A percentile compares a stretch with the other conserved stretches of the same genome.
These are phyloP conservation scores for Fagus crenata DNA, from an alignment of 306 rosid species.

Conservation along the genomic window DNA sequence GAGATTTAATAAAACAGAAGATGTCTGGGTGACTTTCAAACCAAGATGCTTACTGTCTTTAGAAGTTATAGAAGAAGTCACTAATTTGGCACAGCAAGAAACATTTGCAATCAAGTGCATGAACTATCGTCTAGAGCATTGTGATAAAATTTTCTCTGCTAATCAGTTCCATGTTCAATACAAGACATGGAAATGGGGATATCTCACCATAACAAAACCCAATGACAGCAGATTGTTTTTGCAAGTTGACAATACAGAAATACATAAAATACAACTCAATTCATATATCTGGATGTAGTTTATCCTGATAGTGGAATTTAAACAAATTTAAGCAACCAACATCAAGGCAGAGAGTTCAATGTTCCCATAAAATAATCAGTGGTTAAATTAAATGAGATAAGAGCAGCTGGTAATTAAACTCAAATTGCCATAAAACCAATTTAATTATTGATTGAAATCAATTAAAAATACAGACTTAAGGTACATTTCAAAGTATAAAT, in stretches of 20 bases:
- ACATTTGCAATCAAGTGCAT: conserved; percentile 11
- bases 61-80: background rate
- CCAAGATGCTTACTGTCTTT: background rate
- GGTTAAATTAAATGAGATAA: background rate
- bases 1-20: conserved; percentile 2
- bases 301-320: background rate
- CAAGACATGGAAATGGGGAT: conserved; percentile 7
- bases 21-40: conserved; percentile 6
- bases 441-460: background rate
- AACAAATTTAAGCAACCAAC: background rate
- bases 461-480: background rate
- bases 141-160: background rate
- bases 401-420: background rate
- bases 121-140: background rate
- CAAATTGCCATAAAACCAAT: background rate
- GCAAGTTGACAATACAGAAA: conserved; percentile 5
- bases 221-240: conserved; percentile 17
- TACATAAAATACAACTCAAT: conserved; percentile 1
- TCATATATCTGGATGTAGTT: background rate
- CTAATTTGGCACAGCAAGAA: conserved; percentile 14
- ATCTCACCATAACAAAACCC: background rate
- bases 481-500: background rate
- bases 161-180: conserved; percentile 17
- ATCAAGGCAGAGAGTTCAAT: background rate
- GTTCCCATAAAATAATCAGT: background rate